These are phyloP conservation scores for Vigna radiata DNA, from an alignment of 306 rosid species.

Conservation along the genomic window DNA sequence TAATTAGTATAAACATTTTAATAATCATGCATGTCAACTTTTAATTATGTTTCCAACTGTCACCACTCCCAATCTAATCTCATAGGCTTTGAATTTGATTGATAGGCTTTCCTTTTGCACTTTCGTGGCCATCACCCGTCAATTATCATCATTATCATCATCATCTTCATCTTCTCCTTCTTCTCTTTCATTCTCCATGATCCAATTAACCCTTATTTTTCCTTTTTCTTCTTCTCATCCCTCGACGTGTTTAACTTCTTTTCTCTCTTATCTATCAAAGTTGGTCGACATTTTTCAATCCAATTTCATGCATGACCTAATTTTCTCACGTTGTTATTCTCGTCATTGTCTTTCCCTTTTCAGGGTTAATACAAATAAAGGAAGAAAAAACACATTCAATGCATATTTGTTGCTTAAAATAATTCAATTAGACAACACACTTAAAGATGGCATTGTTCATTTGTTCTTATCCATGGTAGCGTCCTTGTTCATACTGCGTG, in stretches of 20 bases:
- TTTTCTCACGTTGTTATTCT: background rate
- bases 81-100: conserved; percentile 36
- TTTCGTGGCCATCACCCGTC: conserved; percentile 33
- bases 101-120: conserved; percentile 30
- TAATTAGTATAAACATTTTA: background rate
- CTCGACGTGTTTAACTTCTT: background rate
- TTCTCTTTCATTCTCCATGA: background rate
- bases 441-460: background rate
- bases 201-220: background rate
- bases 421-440: background rate
- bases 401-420: background rate
- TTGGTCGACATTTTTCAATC: background rate
- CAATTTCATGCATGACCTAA: background rate
- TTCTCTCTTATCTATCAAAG: background rate
- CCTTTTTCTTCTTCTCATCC: background rate
- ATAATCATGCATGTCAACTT: conserved; percentile 47
- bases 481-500: background rate
- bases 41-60: conserved; percentile 38
- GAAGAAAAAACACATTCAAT: background rate
- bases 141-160: conserved; percentile 26
- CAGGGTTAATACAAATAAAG: background rate
- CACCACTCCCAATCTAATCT: conserved; percentile 39
- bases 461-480: background rate
- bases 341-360: background rate
- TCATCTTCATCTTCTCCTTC: background rate